Base-by-base conservation (phyloP, 495 filamentous ascomycete species). In the Hypoxylon subgilvum region DNA sequence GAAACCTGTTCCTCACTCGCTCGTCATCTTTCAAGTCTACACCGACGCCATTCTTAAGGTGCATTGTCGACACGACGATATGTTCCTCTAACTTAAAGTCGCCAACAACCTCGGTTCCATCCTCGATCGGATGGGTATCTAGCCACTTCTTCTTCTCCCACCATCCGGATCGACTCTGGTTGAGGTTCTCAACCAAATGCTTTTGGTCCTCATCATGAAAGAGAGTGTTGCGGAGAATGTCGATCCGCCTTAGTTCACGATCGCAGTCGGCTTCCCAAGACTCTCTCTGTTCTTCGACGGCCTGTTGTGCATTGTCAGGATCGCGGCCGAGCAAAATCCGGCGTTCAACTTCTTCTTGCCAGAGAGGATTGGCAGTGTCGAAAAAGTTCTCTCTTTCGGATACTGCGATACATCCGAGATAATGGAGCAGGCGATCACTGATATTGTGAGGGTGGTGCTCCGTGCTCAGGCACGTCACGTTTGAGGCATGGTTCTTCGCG, bases 371-470 rank as follows among this genome's bases (percentile, higher is more conserved):
- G 0, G 28, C 3, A 2, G 10, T 21, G 3, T 49, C 31, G n/a
- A 69, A 61, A 21, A 72, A 74, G 0, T 34, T 6, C 3, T 51
- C 14, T 12, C 63, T 60, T 0, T 73, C 56, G 2, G 13, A 10
- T 14, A 72, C 64, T 9, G 67, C 46, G 21, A 74, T 69, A 28
- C 72, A 74, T 13, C 70, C 72, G 32, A 69, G 42, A 41, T 66
- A 74, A 32, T 73, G 72, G 5, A 69, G 48, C 7, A 72, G 16
- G 13, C 65, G 67, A 19, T 74, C 64, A 40, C 41, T 65, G 12
- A 74, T 71, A 4, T 56, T 21, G 12, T 34, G 18, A 1, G 44
- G 39, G 28, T 68, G 67, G n/a, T 43, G 16, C 8, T 62, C 35
- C 1, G 47, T 12, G 18, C 44, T 65, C 1, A 52, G 43, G 31